phyloP scores from a whole-genome alignment of 208 protist genomes.

The Leishmania lainsoni region DNA sequence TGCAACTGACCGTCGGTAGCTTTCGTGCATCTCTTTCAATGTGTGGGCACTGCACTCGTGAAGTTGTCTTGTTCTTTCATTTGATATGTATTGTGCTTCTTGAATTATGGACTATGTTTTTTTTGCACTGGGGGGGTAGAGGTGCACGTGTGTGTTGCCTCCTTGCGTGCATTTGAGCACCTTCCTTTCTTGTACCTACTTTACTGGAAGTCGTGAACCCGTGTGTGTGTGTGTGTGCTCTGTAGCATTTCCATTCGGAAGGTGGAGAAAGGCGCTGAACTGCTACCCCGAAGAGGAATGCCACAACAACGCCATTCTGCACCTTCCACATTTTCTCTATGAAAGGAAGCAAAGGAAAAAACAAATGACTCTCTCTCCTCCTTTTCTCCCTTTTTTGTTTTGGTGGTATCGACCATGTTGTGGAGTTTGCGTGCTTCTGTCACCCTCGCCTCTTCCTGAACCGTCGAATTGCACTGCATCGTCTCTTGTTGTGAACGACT shows the following conservation, averaged over 20 bases:
- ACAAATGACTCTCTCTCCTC: not conserved
- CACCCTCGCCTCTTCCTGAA: not conserved
- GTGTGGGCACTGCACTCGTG: too few relatives aligned
- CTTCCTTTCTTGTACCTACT: not conserved
- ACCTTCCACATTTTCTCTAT: not conserved
- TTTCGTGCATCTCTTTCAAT: too few relatives aligned
- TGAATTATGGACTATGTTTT: not conserved
- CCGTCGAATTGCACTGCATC: not conserved
- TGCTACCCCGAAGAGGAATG: not conserved
- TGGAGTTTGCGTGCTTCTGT: not conserved
- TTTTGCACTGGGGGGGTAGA: not conserved
- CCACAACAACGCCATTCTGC: not conserved
- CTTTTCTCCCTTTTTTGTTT: not conserved
- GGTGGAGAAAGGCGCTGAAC: not conserved
- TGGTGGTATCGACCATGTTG: not conserved
- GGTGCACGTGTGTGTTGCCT: not conserved
- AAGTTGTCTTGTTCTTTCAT: too few relatives aligned
- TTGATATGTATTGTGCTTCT: not conserved
- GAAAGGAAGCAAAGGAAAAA: not conserved
- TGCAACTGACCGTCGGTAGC: too few relatives aligned
- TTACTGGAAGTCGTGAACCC: not conserved
- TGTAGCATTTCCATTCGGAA: not conserved
- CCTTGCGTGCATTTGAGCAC: not conserved
- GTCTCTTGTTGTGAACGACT: not conserved
- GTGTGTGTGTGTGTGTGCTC: too few relatives aligned